These are phyloP conservation scores for Russula vinacea DNA, from an alignment of 768 basidiomycete species.

Conservation along the genomic window DNA sequence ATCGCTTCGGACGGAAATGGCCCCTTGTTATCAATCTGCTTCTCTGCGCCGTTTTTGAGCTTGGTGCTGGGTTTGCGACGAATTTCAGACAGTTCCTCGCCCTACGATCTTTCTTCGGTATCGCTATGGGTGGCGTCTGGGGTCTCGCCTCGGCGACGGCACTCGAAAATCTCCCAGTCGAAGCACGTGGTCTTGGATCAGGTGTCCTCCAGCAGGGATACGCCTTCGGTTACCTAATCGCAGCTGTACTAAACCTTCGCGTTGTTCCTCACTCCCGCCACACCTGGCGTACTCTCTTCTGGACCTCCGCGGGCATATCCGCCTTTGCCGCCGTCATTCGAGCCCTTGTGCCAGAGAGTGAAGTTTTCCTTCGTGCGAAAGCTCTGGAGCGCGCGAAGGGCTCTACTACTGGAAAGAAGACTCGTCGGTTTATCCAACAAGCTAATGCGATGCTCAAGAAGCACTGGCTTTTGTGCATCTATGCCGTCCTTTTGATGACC, in stretches of 20 bases:
- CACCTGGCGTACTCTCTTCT: conserved; percentile 78
- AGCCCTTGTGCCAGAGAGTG: conserved; percentile 71
- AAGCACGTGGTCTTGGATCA: conserved; percentile 80
- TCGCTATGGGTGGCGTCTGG: conserved; percentile 91
- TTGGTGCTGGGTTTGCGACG: conserved; percentile 76
- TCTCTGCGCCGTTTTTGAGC: conserved; percentile 67
- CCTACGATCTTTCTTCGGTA: conserved; percentile 79
- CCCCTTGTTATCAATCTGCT: conserved; percentile 76
- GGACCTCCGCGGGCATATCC: conserved; percentile 71
- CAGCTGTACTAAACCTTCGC: conserved; percentile 76
- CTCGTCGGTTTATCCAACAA: conserved; percentile 68
- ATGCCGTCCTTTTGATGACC: conserved; percentile 83
- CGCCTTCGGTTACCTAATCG: conserved; percentile 83
- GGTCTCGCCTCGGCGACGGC: conserved; percentile 77
- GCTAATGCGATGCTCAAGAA: conserved; percentile 69
- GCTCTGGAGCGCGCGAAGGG: conserved; percentile 48
- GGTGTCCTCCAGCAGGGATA: conserved; percentile 90
- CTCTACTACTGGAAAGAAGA: conserved; percentile 47
- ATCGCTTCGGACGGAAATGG: conserved; percentile 93
- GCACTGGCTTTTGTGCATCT: conserved; percentile 84
- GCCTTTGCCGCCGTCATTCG: conserved; percentile 68
- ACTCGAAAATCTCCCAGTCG: conserved; percentile 85
- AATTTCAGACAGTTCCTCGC: conserved; percentile 79
- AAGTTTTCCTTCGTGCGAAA: conserved; percentile 65
- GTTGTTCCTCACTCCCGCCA: conserved; percentile 44